A percentile compares a stretch with the other conserved stretches of the same genome.
Evolutionary conservation across 176 grass and related monocot species (phyloP).

Genomic region (Bonia amplexicaulis): DNA sequence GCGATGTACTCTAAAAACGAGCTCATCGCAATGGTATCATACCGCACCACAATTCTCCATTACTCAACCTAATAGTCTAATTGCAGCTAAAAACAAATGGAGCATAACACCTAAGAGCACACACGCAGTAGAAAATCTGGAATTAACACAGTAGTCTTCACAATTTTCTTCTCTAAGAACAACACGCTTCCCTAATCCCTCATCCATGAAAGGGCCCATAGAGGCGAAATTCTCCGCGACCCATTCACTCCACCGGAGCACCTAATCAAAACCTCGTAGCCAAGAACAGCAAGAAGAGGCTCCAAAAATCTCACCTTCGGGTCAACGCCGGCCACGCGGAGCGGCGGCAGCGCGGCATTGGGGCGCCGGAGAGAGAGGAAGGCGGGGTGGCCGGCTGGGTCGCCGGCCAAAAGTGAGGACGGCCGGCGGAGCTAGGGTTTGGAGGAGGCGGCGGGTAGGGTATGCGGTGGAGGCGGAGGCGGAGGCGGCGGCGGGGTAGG

Average conservation of each 20-base stretch:
- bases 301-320: slow-evolving; percentile 32
- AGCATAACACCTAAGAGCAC: no score
- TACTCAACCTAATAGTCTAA: neutral
- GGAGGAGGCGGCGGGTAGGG: slow-evolving; percentile 12
- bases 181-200: neutral
- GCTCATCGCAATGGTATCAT: neutral
- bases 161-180: neutral
- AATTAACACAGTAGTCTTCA: neutral
- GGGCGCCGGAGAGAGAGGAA: slow-evolving; percentile 22
- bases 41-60: neutral
- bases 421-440: neutral
- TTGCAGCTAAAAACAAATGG: neutral
- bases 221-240: neutral
- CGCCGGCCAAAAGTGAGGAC: slow-evolving; percentile 9
- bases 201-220: neutral
- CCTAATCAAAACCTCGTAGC: neutral
- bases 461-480: neutral
- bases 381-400: neutral
- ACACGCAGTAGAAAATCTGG: neutral
- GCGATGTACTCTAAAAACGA: neutral
- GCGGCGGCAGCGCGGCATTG: slow-evolving; percentile 30
- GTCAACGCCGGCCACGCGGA: slow-evolving; percentile 44
- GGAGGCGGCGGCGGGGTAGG: slow-evolving; percentile 27
- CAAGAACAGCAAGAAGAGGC: neutral
- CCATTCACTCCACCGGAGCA: neutral